A percentile compares a stretch with the other conserved stretches of the same genome.
These are phyloP conservation scores for Penicillium pancosmium DNA, from an alignment of 495 filamentous ascomycete genomes.

Conservation along the genomic window DNA sequence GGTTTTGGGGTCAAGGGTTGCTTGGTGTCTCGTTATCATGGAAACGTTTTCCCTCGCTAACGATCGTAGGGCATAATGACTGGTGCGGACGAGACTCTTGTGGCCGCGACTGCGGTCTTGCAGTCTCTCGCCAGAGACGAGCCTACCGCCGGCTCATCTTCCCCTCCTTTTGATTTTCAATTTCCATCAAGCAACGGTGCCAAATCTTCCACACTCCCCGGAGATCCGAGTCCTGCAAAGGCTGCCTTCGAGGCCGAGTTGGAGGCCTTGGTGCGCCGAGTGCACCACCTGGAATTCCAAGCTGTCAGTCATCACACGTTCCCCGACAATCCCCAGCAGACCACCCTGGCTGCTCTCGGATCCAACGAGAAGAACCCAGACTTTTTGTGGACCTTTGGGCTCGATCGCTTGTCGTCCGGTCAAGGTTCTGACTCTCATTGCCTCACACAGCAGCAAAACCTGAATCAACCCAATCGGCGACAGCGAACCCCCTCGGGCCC, in stretches of 20 bases:
- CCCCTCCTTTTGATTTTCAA: slow-evolving; percentile 45
- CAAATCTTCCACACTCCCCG: slow-evolving; percentile 63
- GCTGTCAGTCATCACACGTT: slow-evolving; percentile 60
- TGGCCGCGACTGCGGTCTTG: slow-evolving; percentile 64
- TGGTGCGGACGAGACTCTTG: slow-evolving; percentile 61
- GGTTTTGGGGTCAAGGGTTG: too few relatives aligned
- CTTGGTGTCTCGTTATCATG: slow-evolving; percentile 8
- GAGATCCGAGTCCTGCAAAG: slow-evolving; percentile 64
- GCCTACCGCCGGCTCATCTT: slow-evolving; percentile 40
- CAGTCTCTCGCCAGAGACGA: slow-evolving; percentile 60
- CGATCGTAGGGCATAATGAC: slow-evolving; percentile 54
- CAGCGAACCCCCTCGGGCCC: slow-evolving; percentile 28
- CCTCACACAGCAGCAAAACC: slow-evolving; percentile 44
- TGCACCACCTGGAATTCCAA: slow-evolving; percentile 70
- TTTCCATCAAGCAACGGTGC: slow-evolving; percentile 40
- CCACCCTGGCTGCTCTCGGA: slow-evolving; percentile 55
- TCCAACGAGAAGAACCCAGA: slow-evolving; percentile 42
- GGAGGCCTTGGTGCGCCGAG: slow-evolving; percentile 63
- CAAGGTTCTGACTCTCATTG: slow-evolving; percentile 45
- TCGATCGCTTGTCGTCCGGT: slow-evolving; percentile 42
- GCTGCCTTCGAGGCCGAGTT: slow-evolving; percentile 70
- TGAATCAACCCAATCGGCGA: slow-evolving; percentile 34
- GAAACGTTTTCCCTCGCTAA: slow-evolving; percentile 9
- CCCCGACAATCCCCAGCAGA: slow-evolving; percentile 65
- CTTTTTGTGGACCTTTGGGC: slow-evolving; percentile 45